Evolutionary conservation across 257 asterid genomes (phyloP).

Genomic region (Fraxinus cuspidata): DNA sequence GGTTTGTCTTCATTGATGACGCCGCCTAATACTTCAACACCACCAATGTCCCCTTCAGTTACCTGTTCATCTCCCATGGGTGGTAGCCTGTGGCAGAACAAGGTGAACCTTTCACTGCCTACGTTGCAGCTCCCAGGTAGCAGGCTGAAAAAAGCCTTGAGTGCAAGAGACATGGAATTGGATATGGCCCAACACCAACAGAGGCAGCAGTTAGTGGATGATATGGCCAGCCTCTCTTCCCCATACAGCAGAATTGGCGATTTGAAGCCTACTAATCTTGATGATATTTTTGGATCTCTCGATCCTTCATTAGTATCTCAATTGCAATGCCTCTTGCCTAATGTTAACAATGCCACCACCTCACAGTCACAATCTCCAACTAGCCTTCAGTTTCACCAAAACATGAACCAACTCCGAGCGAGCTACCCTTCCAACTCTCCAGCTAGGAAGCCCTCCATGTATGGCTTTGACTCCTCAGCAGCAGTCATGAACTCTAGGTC

Average conservation of each 20-base stretch:
- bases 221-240: slow-evolving; percentile 70
- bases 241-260: slow-evolving; percentile 54
- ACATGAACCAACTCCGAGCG: slow-evolving; percentile 63
- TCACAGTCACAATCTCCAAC: slow-evolving; percentile 58
- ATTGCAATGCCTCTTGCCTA: slow-evolving; percentile 58
- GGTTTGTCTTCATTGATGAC: slow-evolving; percentile 46
- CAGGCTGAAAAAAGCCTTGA: slow-evolving; percentile 60
- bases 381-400: slow-evolving; percentile 57
- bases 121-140: slow-evolving; percentile 75
- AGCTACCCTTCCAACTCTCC: slow-evolving; percentile 73
- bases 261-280: slow-evolving; percentile 69
- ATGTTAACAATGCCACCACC: slow-evolving; percentile 26
- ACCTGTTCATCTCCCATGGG: slow-evolving; percentile 72
- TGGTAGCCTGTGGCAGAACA: slow-evolving; percentile 58
- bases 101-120: slow-evolving; percentile 61
- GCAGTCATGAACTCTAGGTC: slow-evolving; percentile 90
- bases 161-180: slow-evolving; percentile 59
- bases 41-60: slow-evolving; percentile 63
- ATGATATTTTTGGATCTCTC: slow-evolving; percentile 70
- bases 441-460: slow-evolving; percentile 44
- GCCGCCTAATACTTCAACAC: slow-evolving; percentile 42
- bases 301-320: slow-evolving; percentile 62
- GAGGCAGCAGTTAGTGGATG: slow-evolving; percentile 54
- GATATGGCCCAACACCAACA: slow-evolving; percentile 61
- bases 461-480: slow-evolving; percentile 78